These are phyloP conservation scores for Pistacia integerrima DNA, from an alignment of 345 rosid species.

Conservation along the genomic window DNA sequence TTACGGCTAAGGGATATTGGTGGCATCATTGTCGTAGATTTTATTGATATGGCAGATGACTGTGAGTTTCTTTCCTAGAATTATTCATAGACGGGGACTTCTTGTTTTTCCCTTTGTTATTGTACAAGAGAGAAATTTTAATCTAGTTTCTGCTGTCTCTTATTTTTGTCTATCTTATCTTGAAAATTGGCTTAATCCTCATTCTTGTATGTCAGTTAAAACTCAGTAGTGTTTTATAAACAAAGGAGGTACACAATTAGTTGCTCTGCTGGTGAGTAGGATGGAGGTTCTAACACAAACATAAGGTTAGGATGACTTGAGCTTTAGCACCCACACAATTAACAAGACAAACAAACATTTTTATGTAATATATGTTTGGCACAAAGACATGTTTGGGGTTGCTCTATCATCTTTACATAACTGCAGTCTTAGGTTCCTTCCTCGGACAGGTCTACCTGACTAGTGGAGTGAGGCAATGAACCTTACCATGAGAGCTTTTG, in stretches of 20 bases:
- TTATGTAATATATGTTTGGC: no score
- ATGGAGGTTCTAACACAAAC: neutral
- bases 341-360: no score
- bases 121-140: neutral
- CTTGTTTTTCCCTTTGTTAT: neutral
- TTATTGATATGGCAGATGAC: conserved; percentile 93
- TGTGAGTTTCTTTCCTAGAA: conserved; percentile 47
- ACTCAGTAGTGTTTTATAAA: neutral
- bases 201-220: neutral
- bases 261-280: neutral
- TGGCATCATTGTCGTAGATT: conserved; percentile 98
- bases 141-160: neutral
- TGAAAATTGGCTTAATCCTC: neutral
- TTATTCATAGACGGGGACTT: neutral
- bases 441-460: no score
- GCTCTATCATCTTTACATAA: no score
- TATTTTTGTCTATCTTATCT: neutral
- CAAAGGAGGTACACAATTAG: neutral
- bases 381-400: no score
- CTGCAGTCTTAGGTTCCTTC: no score
- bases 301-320: neutral
- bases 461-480: no score
- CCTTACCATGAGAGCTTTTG: no score
- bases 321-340: neutral
- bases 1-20: conserved; percentile 92